A percentile compares a stretch with the other conserved stretches of the same genome.
Evolutionary conservation across 1,284 basidiomycete genomes (phyloP).

Genomic region (Exobasidium cylindrosporum): DNA sequence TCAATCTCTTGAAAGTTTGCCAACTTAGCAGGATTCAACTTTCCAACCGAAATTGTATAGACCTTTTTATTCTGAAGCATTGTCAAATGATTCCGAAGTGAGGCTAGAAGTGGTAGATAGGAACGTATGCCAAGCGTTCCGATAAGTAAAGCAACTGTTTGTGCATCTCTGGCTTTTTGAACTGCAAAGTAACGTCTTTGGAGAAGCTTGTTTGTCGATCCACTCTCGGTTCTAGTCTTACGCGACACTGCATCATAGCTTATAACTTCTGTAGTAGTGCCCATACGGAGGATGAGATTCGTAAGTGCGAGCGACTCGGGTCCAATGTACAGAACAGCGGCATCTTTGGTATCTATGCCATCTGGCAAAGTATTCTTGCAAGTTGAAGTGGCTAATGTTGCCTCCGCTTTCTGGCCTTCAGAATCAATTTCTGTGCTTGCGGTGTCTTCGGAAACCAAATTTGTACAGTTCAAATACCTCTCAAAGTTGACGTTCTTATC

Average conservation of each 20-base stretch:
- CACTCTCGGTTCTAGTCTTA: constrained; percentile 61
- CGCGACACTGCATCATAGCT: constrained; percentile 67
- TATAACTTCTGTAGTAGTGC: constrained; percentile 59
- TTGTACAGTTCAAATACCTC: neutral
- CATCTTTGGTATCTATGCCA: constrained; percentile 22
- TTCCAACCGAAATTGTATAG: constrained; percentile 93
- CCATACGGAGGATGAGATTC: constrained; percentile 65
- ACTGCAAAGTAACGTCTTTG: constrained; percentile 85
- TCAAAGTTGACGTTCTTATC: constrained; percentile 37
- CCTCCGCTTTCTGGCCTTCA: neutral
- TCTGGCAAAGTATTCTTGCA: constrained; percentile 30
- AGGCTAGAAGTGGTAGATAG: constrained; percentile 26
- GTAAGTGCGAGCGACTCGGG: constrained; percentile 76
- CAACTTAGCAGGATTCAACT: constrained; percentile 89
- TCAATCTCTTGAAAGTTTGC: constrained; percentile 96
- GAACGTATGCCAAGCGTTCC: constrained; percentile 80
- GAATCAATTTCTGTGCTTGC: neutral
- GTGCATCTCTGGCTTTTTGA: constrained; percentile 84
- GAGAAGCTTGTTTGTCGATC: constrained; percentile 69
- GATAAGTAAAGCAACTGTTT: constrained; percentile 91
- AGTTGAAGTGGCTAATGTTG: neutral
- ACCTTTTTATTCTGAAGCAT: constrained; percentile 35
- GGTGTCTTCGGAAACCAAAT: neutral
- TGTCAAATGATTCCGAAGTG: constrained; percentile 31
- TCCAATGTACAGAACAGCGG: constrained; percentile 74